phyloP scores from a whole-genome alignment of 1,139 yeast species.

The Pichia sp. region DNA sequence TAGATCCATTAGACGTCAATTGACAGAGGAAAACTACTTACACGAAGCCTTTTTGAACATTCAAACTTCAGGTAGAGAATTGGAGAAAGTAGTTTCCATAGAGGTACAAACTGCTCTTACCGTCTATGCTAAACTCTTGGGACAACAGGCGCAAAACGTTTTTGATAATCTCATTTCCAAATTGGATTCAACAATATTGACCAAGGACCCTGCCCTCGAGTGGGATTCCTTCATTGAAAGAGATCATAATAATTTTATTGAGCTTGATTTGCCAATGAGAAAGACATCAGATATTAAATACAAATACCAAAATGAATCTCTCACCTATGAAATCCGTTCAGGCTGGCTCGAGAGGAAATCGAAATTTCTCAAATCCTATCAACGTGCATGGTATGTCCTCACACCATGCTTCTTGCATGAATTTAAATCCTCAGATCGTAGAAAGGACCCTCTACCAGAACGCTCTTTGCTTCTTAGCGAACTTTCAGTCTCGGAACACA shows the following conservation, averaged over 20 bases:
- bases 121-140: conserved; percentile 60
- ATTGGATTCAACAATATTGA: conserved; percentile 64
- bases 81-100: conserved; percentile 80
- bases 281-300: conserved; percentile 56
- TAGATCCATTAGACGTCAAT: conserved; percentile 66
- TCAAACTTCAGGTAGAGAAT: conserved; percentile 81
- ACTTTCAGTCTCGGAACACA: conserved; percentile 76
- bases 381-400: conserved; percentile 85
- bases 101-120: conserved; percentile 80
- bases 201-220: conserved; percentile 73
- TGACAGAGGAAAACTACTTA: conserved; percentile 77
- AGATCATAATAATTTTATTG: conserved; percentile 70
- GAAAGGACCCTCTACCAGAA: conserved; percentile 77
- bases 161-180: conserved; percentile 60
- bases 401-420: conserved; percentile 89
- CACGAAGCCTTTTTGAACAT: conserved; percentile 84
- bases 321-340: conserved; percentile 64
- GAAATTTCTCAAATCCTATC: conserved; percentile 81
- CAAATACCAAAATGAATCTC: conserved; percentile 61
- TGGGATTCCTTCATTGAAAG: conserved; percentile 81
- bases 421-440: conserved; percentile 76
- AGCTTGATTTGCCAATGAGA: conserved; percentile 64
- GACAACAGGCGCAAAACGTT: conserved; percentile 62
- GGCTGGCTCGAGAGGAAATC: conserved; percentile 87
- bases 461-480: conserved; percentile 80